Evolutionary conservation across 2,329 filamentous ascomycete genomes (phyloP).

Genomic region (Ceratocystis cubensis): DNA sequence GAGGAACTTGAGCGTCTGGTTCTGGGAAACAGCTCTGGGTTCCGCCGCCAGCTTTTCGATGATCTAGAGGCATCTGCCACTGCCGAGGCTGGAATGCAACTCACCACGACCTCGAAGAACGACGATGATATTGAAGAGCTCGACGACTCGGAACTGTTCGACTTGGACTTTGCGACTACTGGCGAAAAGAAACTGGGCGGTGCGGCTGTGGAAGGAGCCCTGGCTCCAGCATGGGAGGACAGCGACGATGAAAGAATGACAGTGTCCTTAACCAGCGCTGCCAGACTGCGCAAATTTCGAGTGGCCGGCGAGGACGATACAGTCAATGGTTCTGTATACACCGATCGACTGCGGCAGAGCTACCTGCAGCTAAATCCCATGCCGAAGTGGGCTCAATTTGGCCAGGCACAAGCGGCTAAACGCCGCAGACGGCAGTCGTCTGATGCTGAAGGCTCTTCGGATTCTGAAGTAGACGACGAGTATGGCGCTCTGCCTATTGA

Average conservation of each 20-base stretch:
- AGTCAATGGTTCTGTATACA: conserved; percentile 76
- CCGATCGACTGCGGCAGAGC: conserved; percentile 64
- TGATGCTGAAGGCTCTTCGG: conserved; percentile 27
- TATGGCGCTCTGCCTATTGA: conserved; percentile 63
- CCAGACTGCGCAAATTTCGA: conserved; percentile 70
- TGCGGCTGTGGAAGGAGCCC: conserved; percentile 20
- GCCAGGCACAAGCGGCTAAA: conserved; percentile 40
- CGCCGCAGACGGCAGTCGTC: conserved; percentile 40
- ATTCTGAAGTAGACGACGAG: conserved; percentile 40
- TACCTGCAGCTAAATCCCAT: conserved; percentile 49
- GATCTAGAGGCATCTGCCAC: conserved; percentile 26
- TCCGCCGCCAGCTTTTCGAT: conserved; percentile 57
- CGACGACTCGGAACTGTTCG: conserved; percentile 74
- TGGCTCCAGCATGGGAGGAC: conserved; percentile 66
- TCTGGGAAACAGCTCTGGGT: conserved; percentile 75
- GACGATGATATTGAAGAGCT: conserved; percentile 43
- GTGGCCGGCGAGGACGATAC: conserved; percentile 72
- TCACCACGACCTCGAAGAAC: conserved; percentile 33
- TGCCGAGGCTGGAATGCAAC: conserved; percentile 27
- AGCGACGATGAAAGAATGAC: conserved; percentile 85
- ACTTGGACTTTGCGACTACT: conserved; percentile 49
- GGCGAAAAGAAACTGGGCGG: conserved; percentile 28
- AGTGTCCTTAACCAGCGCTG: conserved; percentile 66
- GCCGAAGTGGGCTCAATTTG: conserved; percentile 47
- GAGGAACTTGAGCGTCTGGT: conserved; percentile 78